These are phyloP conservation scores for Xanthoceras sorbifolium DNA, from an alignment of 345 rosid species.

Conservation along the genomic window DNA sequence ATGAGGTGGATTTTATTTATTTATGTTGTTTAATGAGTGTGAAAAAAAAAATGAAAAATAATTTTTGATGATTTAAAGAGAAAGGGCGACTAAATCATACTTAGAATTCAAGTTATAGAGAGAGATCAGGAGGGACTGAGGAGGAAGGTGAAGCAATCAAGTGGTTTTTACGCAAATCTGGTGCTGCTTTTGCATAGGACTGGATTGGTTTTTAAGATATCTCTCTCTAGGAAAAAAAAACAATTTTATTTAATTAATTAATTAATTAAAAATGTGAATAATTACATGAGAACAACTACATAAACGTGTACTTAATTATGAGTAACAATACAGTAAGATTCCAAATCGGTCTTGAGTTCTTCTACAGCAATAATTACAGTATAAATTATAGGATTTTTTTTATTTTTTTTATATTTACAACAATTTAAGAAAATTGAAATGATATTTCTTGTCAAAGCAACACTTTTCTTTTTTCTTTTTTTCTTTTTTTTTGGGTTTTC, in stretches of 20 bases:
- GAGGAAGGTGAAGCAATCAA: slow-evolving; percentile 60
- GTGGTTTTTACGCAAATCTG: slow-evolving; percentile 68
- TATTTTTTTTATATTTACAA: neutral
- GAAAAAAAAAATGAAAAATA: slow-evolving; percentile 12
- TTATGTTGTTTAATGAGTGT: neutral
- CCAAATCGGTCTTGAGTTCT: neutral
- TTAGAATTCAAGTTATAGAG: slow-evolving; percentile 55
- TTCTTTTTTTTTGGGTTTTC: neutral
- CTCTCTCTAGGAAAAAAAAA: slow-evolving; percentile 22
- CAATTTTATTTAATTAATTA: neutral
- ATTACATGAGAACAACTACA: slow-evolving; percentile 19
- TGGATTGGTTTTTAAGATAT: slow-evolving; percentile 63
- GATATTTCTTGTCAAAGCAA: slow-evolving; percentile 4
- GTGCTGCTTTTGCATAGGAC: slow-evolving; percentile 47
- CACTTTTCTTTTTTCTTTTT: neutral
- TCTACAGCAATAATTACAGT: neutral
- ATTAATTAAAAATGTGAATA: neutral
- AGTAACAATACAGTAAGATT: slow-evolving; percentile 16
- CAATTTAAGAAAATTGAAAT: neutral
- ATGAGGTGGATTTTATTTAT: slow-evolving; percentile 17
- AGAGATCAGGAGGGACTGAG: slow-evolving; percentile 29
- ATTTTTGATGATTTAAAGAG: slow-evolving; percentile 35
- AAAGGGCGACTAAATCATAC: slow-evolving; percentile 40
- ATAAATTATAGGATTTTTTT: neutral
- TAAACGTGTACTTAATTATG: slow-evolving; percentile 24